Evolutionary conservation across 169 alveolate species (phyloP), one percentile per base, ranked within the genome.

Genomic region (Plasmodium blacklocki): DNA sequence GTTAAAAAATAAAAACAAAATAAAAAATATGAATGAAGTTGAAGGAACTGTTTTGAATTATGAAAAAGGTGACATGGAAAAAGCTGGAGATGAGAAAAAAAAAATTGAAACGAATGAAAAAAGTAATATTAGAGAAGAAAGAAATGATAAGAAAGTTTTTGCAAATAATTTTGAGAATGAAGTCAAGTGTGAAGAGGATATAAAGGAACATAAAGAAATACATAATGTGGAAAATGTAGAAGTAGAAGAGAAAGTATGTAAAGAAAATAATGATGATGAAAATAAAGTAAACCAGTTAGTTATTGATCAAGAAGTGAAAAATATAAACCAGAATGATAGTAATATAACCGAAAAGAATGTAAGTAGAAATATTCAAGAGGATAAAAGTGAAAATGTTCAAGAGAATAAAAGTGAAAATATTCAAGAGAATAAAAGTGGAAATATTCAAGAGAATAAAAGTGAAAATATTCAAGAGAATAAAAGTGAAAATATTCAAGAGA

Each of bases 51-150:
- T 15, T 9, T 15, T 59, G 21, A 14, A 15, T 9, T 9, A 59
- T 59, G 26, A 64, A 64, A 29, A 64, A 21, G 73, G n/a, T 64
- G 50, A 64, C 3, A 64, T 9, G n/a, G 19, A 52, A 39, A 39
- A 11, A 18, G 6, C 63, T 18, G 11, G 2, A 54, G 63, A 0
- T 15, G 70, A 18, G 8, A 60, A 60, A 18, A 60, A 4, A 14
- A 18, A 60, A 60, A 60, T 5, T 14, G 70, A 21, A 60, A 21
- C 6, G 21, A 60, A 11, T 60, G 70, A 60, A 26, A 21, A 52
- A n/a, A 52, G 62, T n/a, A 52, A 60, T 11, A 26, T 11, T 1
- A 60, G 4, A 60, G 12, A 18, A 15, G 70, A 18, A 60, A 60
- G n/a, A 11, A 26, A n/a, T 60, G 70, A n/a, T 11, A 21, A 60